These are phyloP conservation scores for Cryptosporidium meleagridis DNA, from an alignment of 169 alveolate species.

Conservation along the genomic window DNA sequence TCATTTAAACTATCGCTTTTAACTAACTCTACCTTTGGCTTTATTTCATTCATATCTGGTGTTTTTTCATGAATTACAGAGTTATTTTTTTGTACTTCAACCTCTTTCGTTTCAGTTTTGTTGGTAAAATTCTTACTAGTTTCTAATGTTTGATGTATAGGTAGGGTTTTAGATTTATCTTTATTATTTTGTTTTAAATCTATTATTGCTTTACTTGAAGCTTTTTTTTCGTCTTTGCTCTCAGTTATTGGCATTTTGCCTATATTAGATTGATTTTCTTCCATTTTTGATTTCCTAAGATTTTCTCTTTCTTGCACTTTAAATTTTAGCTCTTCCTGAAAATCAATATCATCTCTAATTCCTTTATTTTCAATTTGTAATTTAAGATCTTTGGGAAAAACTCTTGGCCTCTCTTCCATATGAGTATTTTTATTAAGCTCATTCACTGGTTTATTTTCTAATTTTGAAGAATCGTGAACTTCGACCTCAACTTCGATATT, in stretches of 20 bases:
- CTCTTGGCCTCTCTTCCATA: not conserved
- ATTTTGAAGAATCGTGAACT: not conserved
- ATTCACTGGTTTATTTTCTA: not conserved
- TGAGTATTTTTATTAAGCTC: not conserved
- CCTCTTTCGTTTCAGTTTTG: not conserved
- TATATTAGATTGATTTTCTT: not conserved
- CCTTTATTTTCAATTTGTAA: not conserved
- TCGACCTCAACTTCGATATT: no score
- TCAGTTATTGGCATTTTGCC: not conserved
- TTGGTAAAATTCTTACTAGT: not conserved
- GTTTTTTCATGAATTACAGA: not conserved
- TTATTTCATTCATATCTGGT: not conserved
- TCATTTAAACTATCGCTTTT: not conserved
- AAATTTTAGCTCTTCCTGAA: constrained; percentile 2
- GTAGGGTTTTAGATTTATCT: not conserved
- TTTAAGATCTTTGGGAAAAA: not conserved
- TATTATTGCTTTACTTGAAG: not conserved
- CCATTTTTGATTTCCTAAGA: not conserved
- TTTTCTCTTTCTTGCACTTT: not conserved
- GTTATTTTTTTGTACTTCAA: not conserved
- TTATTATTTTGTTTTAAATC: not conserved
- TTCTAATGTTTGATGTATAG: not conserved
- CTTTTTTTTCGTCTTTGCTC: not conserved
- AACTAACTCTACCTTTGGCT: not conserved
- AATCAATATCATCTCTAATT: not conserved